Percentiles rank a stretch among this genome's conserved stretches.
phyloP scores from a whole-genome alignment of 2,329 filamentous ascomycete genomes.

The Cladosporium sp. region DNA sequence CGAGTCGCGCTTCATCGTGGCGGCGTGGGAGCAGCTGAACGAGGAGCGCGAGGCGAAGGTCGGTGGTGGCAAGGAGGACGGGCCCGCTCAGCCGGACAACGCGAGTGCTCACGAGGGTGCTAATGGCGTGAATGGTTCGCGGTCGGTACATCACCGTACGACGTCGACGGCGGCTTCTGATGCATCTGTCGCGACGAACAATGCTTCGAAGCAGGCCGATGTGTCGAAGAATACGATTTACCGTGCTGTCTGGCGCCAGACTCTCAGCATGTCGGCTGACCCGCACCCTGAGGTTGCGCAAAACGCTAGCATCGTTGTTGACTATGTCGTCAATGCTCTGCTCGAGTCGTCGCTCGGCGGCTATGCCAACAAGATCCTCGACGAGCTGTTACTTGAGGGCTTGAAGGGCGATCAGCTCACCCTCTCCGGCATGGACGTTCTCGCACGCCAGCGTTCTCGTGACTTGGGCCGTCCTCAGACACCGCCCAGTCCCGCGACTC shows the following conservation, averaged over 20 bases:
- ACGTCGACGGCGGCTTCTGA: constrained; percentile 52
- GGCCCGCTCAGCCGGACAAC: constrained; percentile 10
- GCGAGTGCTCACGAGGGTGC: constrained; percentile 8
- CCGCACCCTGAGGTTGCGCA: constrained; percentile 89
- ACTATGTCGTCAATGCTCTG: constrained; percentile 73
- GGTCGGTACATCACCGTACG: constrained; percentile 6
- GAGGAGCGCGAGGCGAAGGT: constrained; percentile 53
- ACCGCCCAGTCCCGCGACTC: constrained; percentile 37
- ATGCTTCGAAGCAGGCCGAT: constrained; percentile 36
- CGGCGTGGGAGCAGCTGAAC: constrained; percentile 81
- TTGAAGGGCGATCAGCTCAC: constrained; percentile 23
- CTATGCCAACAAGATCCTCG: constrained; percentile 64
- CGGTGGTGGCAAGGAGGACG: constrained; percentile 16
- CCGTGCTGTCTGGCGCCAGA: constrained; percentile 88
- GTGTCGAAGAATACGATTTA: constrained; percentile 81
- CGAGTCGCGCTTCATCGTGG: constrained; percentile 84
- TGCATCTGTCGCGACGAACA: constrained; percentile 29
- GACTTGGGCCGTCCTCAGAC: constrained; percentile 44
- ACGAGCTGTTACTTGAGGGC: constrained; percentile 52
- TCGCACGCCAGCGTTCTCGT: constrained; percentile 37
- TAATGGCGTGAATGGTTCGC: constrained; percentile 13
- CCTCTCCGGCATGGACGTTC: constrained; percentile 18
- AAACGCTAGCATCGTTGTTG: constrained; percentile 77
- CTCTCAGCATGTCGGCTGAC: constrained; percentile 84
- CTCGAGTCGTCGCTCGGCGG: constrained; percentile 69